Evolutionary conservation across 202 grass and related monocot species (phyloP), one percentile per base, ranked within the genome.

Genomic region (Zizania palustris): DNA sequence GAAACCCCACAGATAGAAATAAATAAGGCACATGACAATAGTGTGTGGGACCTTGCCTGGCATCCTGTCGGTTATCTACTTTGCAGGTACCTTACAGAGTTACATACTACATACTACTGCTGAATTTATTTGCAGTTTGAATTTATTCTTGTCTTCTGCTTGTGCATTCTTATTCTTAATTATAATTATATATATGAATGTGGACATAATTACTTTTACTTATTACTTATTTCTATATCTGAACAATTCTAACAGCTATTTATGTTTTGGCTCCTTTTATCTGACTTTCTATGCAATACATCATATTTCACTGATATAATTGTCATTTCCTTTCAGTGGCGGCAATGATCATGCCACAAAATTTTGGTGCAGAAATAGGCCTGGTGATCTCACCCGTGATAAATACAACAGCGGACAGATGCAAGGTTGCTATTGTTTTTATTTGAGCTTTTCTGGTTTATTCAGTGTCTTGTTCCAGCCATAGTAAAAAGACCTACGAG

Each of bases 21-120:
- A 79, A 74, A 73, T 57, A 85, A 91, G 66, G 96, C 96, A 79
- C 96, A 99, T 67, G 92, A 99, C 81, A 99, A 69, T 83, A 87
- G 89, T 79, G 96, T 99, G 54, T 99, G 91, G 96, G 92, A 99
- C 88, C 96, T 99, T 92, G 78, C 89, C 42, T 99, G 96, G 96
- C 96, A 99, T 93, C 96, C 96, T 85, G 83, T 99, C 63, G 96
- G 96, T 18, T 99, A 99, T 82, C 87, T 99, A 84, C 96, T 99
- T 90, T 90, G 89, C 92, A 99, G 96, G 96, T 99, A 86, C 50
- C 50, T 41, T 71, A n/a, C n/a, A 54, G 15, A 42, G 48, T 60
- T 69, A 61, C 33, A 49, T 0, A 71, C 44, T n/a, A n/a, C n/a
- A 53, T 62, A 71, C 44, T 63, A 6, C 14, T 84, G 75, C 40